Base-by-base conservation (phyloP, 2,329 filamentous ascomycete genomes). In the Microdochium bolleyi region DNA sequence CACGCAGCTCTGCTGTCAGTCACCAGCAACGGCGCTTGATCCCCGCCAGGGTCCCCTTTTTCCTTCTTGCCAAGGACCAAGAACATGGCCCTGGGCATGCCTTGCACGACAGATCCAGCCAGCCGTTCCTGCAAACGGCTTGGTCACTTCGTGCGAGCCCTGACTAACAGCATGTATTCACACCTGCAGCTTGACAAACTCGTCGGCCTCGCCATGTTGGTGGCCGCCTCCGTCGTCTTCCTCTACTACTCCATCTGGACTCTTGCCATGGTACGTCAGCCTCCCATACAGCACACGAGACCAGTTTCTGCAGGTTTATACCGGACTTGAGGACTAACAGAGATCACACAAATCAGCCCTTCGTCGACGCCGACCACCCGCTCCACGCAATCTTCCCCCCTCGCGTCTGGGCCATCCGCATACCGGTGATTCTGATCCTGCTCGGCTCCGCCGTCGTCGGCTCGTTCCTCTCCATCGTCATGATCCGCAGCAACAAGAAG, bases 401-500 rank as follows among this genome's bases (percentile, higher is more conserved):
- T 49, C 92, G 94, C 70, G 92, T 96, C 69, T 99, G 94, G 94
- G 94, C 94, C 56, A 96, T 99, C 69, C 92, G 94, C 70, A 94
- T 99, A 66, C 94, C 94, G 62, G 92, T 99, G 63, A 96, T 99
- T 69, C 85, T 99, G 61, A 87, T 96, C 58, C 84, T 99, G 49
- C 79, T 99, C 60, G 92, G 87, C 58, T 92, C 87, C 55, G 91
- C 94, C 55, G 91, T 99, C 55, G 92, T 99, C 56, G 94, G 94
- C 58, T 95, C 90, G 55, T 99, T 99, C 78, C 80, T 99, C 61
- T 87, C 88, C 64, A 85, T 96, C 67, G 92, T 99, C 66, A 99
- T 99, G 94, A 97, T 99, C 75, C 84, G 89, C 70, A 97, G 92
- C 80, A 96, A 96, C 79, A 82, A 88, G 70, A 97, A 97, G 84